Evolutionary conservation across 345 rosid genomes (phyloP).

Genomic region (Citrus australasica): DNA sequence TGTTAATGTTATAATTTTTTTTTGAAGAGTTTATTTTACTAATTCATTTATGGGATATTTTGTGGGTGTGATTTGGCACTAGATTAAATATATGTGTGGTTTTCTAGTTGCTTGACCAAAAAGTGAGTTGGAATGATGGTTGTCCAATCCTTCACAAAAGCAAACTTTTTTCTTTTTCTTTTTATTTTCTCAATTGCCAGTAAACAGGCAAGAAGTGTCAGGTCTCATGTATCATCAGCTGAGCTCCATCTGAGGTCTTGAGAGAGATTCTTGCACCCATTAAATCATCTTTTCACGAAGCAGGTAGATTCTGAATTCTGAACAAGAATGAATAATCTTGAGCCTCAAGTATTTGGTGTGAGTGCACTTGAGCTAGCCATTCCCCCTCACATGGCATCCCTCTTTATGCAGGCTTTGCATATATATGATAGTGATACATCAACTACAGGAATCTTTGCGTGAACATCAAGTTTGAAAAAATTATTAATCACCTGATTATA

Average conservation of each 20-base stretch:
- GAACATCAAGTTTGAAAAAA: no score
- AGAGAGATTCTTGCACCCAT: slow-evolving; percentile 21
- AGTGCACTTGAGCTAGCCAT: not conserved
- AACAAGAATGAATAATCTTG: not conserved
- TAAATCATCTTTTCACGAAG: not conserved
- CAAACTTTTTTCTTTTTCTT: not conserved
- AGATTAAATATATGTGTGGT: not conserved
- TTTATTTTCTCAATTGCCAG: not conserved
- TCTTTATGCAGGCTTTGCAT: no score
- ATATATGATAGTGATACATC: no score
- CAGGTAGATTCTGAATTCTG: not conserved
- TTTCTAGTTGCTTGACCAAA: not conserved
- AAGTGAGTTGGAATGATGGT: slow-evolving; percentile 21
- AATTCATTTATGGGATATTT: not conserved
- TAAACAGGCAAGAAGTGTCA: slow-evolving; percentile 19
- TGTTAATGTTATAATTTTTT: no score
- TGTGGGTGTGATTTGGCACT: not conserved
- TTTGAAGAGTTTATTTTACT: no score
- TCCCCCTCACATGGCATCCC: slow-evolving; percentile 9
- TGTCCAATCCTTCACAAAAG: slow-evolving; percentile 18
- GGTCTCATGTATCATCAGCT: slow-evolving; percentile 11
- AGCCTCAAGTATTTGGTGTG: not conserved
- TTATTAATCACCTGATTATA: no score
- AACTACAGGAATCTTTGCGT: no score
- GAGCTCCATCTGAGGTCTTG: not conserved